These are phyloP conservation scores for Rhodomyrtus tomentosa DNA, from an alignment of 345 rosid species.

Conservation along the genomic window DNA sequence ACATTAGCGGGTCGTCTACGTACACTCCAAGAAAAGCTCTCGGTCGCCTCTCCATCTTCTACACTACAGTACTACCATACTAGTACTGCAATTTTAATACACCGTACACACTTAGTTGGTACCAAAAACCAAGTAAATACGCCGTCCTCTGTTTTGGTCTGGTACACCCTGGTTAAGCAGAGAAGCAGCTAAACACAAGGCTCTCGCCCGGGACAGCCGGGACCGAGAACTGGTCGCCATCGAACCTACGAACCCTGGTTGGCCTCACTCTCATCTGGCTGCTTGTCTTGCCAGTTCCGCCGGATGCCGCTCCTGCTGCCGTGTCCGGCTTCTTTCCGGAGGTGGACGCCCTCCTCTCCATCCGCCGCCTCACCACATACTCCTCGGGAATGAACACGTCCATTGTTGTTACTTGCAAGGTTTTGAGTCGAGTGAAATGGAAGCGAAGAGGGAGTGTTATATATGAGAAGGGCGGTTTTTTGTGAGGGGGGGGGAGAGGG, in stretches of 20 bases:
- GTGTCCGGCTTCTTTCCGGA: slow-evolving; percentile 4
- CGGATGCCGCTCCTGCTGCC: neutral
- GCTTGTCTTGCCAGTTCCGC: neutral
- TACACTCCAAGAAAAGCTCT: neutral
- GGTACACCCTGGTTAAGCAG: neutral
- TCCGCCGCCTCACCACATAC: slow-evolving; percentile 40
- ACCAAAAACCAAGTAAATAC: neutral
- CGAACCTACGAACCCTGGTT: neutral
- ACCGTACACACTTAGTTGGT: neutral
- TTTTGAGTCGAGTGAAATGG: neutral
- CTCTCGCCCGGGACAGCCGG: neutral
- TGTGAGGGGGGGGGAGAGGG: neutral
- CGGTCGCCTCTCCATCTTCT: neutral
- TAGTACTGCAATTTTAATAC: neutral
- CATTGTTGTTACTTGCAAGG: slow-evolving; percentile 9
- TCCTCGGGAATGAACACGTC: slow-evolving; percentile 68
- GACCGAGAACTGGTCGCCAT: neutral
- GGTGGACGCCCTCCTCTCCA: slow-evolving; percentile 35
- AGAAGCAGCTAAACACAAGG: slow-evolving; percentile 2
- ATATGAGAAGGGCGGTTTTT: neutral
- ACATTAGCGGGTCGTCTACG: neutral
- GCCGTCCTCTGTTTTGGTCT: neutral
- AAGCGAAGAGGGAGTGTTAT: neutral
- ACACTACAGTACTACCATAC: neutral
- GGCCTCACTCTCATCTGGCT: neutral